Evolutionary conservation across 495 filamentous ascomycete species (phyloP), one percentile per base, ranked within the genome.

Genomic region (Neurospora intermedia): DNA sequence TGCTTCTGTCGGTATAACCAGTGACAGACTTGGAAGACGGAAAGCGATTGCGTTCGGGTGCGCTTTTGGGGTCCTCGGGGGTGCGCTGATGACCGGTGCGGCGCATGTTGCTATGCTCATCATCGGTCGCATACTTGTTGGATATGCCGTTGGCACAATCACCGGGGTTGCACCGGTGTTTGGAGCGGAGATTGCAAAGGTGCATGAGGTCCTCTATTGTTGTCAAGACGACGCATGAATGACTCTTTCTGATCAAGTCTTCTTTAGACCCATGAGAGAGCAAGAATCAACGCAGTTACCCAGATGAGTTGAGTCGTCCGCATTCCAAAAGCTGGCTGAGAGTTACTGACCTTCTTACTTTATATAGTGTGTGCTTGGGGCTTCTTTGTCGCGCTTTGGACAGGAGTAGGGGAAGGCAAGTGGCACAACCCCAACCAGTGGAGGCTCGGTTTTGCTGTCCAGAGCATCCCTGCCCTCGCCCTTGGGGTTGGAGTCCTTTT

Each of bases 391-490:
- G 80, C 85, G 2, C 78, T 85, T 2, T 83, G 83, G 76, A 81
- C 78, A 0, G 82, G 82, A 39, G 78, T 81, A 16, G 86, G 87
- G 69, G 80, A 82, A 74, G 75, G 78, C 5, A 73, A 75, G 66
- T 82, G 80, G 80, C 70, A 78, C 18, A 81, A 81, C 62, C 41
- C 76, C 42, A 79, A 80, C 66, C 79, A 85, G 75, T 88, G 88
- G 88, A 80, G 88, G 43, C 84, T 89, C 43, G 88, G 87, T 0
- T 83, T 90, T 27, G 84, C 85, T 18, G 83, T 89, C 35, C 87
- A 89, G 73, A 82, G 81, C 42, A 76, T 85, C 2, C 88, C 87
- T 8, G 82, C 85, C 8, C 59, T 89, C 5, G 74, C 86, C n/a
- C 80, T 90, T 31, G 80, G 78, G 8, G 73, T 79, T 9, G 86